These are phyloP conservation scores for Casuarina glauca DNA, from an alignment of 306 rosid genomes.

Conservation along the genomic window DNA sequence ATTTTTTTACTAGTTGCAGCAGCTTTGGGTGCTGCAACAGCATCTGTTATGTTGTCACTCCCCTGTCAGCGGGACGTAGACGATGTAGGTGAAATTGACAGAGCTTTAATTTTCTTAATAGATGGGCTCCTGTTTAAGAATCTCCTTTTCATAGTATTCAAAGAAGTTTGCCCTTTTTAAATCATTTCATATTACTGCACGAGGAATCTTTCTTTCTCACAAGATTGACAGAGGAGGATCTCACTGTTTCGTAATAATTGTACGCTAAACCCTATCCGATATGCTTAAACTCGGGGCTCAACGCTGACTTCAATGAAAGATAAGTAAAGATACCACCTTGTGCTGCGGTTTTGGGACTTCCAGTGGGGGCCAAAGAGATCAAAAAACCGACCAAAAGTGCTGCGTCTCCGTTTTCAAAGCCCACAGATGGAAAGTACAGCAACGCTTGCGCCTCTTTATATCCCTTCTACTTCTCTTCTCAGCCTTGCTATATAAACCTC, in stretches of 20 bases:
- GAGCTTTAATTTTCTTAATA: too few species aligned
- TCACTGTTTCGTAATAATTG: neutral
- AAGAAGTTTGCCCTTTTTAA: too few species aligned
- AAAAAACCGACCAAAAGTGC: neutral
- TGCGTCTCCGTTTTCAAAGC: constrained; percentile 7
- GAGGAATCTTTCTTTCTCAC: neutral
- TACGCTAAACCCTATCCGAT: neutral
- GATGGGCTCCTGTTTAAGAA: too few species aligned
- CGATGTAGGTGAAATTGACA: too few species aligned
- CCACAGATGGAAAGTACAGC: neutral
- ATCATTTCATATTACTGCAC: too few species aligned
- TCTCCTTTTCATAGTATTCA: too few species aligned
- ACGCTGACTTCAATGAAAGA: neutral
- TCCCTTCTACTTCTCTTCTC: neutral
- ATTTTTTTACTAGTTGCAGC: too few species aligned
- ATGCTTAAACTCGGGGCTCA: neutral
- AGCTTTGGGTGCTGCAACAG: too few species aligned
- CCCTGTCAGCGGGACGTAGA: too few species aligned
- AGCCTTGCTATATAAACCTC: constrained; percentile 8
- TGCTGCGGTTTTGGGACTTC: constrained; percentile 17
- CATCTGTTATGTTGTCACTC: too few species aligned
- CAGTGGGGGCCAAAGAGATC: neutral
- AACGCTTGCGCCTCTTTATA: neutral
- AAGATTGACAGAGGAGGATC: too few species aligned
- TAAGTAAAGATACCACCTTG: constrained; percentile 8